A percentile compares a stretch with the other conserved stretches of the same genome.
Evolutionary conservation across 768 basidiomycete species (phyloP).

Genomic region (Rhodotorula paludigena): DNA sequence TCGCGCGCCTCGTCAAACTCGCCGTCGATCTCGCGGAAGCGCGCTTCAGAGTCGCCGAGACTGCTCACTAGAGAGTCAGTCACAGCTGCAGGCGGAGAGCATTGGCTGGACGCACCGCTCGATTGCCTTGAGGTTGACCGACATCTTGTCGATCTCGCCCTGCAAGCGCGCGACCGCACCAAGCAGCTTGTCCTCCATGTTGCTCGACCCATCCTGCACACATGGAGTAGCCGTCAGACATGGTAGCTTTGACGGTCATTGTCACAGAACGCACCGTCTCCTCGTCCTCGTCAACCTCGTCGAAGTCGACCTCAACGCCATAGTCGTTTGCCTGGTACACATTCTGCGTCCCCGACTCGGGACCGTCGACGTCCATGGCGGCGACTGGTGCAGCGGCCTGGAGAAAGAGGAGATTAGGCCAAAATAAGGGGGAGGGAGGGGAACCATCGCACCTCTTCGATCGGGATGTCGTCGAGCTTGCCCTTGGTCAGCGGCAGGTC

Average conservation of each 20-base stretch:
- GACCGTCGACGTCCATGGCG: conserved; percentile 90
- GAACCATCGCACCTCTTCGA: conserved; percentile 75
- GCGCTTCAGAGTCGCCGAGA: conserved; percentile 55
- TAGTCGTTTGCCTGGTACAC: conserved; percentile 70
- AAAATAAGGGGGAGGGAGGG: not conserved
- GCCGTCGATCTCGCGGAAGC: conserved; percentile 78
- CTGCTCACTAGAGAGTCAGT: conserved; percentile 12
- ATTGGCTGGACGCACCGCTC: conserved; percentile 59
- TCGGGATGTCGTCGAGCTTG: conserved; percentile 75
- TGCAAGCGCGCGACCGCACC: conserved; percentile 64
- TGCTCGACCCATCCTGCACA: conserved; percentile 61
- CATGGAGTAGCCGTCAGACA: too few species aligned
- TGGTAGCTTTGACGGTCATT: too few species aligned
- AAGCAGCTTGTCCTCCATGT: conserved; percentile 67
- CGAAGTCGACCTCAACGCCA: conserved; percentile 85
- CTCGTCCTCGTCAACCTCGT: conserved; percentile 66
- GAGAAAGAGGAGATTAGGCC: not conserved
- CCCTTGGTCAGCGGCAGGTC: conserved; percentile 71
- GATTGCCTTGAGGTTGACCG: conserved; percentile 94
- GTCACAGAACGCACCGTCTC: conserved; percentile 54
- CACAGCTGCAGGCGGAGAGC: not conserved
- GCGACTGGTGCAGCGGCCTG: conserved; percentile 54
- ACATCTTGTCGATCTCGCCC: conserved; percentile 83
- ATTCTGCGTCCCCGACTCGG: conserved; percentile 72
- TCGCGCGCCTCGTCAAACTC: conserved; percentile 89